Percentiles rank a stretch among this genome's conserved stretches.
These are phyloP conservation scores for Citrus medica DNA, from an alignment of 345 rosid genomes.

Conservation along the genomic window DNA sequence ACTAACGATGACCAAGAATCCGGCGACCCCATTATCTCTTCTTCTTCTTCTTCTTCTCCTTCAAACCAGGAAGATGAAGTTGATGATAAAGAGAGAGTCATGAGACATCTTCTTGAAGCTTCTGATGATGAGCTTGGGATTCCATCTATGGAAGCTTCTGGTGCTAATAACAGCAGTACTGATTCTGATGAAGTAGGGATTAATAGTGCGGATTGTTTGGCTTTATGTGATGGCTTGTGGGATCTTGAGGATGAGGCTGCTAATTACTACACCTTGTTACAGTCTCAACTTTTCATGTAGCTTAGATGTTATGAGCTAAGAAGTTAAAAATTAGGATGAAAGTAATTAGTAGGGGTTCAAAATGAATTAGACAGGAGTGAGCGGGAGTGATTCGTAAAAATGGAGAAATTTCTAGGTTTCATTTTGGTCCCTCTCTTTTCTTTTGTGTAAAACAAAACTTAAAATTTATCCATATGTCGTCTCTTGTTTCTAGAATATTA, in stretches of 20 bases:
- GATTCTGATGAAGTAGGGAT: conserved; percentile 20
- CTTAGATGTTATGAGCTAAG: neutral
- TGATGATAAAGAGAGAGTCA: conserved; percentile 51
- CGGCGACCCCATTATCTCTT: neutral
- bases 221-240: conserved; percentile 60
- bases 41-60: conserved; percentile 20
- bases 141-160: conserved; percentile 36
- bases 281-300: conserved; percentile 63
- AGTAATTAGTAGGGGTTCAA: conserved; percentile 1
- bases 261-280: conserved; percentile 56
- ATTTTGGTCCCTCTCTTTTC: conserved; percentile 11
- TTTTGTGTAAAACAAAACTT: neutral
- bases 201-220: conserved; percentile 33
- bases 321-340: neutral
- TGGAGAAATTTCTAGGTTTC: conserved; percentile 16
- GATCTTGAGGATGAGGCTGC: conserved; percentile 77
- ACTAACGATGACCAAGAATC: conserved; percentile 11
- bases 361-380: conserved; percentile 10
- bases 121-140: conserved; percentile 93
- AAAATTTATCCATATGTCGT: neutral
- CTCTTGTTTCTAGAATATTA: neutral
- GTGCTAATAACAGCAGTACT: neutral
- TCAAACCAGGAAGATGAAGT: conserved; percentile 20
- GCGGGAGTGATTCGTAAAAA: conserved; percentile 2
- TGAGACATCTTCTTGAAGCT: conserved; percentile 77